phyloP scores from a whole-genome alignment of 225 moss, liverwort and hornwort species.

The Rhytidiadelphus loreus region DNA sequence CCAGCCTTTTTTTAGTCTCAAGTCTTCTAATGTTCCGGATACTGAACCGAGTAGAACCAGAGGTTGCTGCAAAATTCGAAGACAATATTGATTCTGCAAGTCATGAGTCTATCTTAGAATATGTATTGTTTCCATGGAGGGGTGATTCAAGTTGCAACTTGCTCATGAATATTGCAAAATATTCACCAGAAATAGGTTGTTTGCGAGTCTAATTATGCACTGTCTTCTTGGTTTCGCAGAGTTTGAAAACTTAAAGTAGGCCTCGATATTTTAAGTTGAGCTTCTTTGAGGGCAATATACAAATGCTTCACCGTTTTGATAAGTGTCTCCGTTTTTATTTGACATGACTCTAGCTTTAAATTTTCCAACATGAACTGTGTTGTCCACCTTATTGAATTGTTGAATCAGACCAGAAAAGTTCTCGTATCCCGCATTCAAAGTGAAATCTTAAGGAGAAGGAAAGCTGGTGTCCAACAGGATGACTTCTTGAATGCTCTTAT shows the following conservation, averaged over 20 bases:
- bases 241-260: neutral
- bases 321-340: neutral
- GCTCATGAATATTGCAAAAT: neutral
- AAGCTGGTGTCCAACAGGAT: neutral
- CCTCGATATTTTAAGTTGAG: neutral
- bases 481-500: neutral
- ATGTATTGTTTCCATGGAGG: neutral
- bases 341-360: neutral
- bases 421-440: neutral
- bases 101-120: no score
- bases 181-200: neutral
- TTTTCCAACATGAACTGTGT: neutral
- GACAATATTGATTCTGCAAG: neutral
- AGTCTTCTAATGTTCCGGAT: neutral
- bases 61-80: neutral
- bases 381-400: neutral
- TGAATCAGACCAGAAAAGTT: neutral
- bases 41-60: no score
- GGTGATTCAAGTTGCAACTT: neutral
- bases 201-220: neutral
- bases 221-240: neutral
- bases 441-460: neutral
- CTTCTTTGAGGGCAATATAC: neutral
- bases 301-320: no score
- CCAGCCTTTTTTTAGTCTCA: neutral